Evolutionary conservation across 2,329 filamentous ascomycete species (phyloP).

Genomic region (Colletotrichum liaoningense): DNA sequence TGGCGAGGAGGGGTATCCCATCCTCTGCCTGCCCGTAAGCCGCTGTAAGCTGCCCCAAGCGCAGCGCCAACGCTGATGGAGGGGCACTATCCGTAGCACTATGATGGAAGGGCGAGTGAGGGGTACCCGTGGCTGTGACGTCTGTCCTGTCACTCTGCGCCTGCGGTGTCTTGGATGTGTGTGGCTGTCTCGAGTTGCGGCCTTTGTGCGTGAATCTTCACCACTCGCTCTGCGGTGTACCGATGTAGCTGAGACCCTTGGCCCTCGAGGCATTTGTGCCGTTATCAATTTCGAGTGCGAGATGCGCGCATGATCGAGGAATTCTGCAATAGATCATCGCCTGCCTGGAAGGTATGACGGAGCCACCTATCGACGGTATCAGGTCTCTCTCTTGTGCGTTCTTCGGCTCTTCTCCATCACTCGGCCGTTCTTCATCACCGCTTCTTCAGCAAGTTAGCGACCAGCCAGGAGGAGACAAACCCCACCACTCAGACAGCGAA

Average conservation of each 20-base stretch:
- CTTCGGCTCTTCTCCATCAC: neutral
- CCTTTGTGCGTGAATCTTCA: conserved; percentile 29
- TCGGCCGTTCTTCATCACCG: conserved; percentile 14
- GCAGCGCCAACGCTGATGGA: conserved; percentile 8
- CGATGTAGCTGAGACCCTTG: conserved; percentile 22
- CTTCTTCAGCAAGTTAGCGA: conserved; percentile 14
- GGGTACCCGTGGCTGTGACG: conserved; percentile 23
- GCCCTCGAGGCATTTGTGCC: conserved; percentile 25
- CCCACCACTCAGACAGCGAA: conserved; percentile 1
- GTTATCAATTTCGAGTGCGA: neutral
- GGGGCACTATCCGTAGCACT: neutral
- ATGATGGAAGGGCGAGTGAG: neutral
- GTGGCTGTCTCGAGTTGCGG: conserved; percentile 30
- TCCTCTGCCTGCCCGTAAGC: neutral
- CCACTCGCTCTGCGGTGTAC: conserved; percentile 8
- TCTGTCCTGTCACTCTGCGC: conserved; percentile 5
- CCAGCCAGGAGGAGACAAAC: neutral
- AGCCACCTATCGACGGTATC: neutral
- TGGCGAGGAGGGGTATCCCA: conserved; percentile 24
- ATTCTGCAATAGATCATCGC: neutral
- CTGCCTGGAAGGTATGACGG: neutral
- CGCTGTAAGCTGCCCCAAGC: neutral
- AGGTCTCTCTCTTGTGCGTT: neutral
- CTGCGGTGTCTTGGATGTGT: neutral
- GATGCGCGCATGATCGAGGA: neutral